Conservation (phyloP, 176 grass and related monocot species). For the sorghum (Sorghum bicolor) region DNA sequence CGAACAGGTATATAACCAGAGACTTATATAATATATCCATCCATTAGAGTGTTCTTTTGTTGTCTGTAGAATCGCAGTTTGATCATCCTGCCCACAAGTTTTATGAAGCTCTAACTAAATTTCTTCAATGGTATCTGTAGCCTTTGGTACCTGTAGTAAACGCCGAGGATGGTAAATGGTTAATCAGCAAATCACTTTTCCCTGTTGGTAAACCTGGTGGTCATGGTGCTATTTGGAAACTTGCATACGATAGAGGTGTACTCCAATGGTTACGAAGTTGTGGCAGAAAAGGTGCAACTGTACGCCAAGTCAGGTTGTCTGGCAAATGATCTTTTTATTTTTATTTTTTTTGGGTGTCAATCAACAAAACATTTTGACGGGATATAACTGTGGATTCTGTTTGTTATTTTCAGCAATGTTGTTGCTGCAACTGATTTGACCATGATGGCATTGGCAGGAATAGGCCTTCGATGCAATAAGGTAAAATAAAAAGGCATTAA, state of each 20-base stretch:
- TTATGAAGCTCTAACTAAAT: slow-evolving; percentile 7
- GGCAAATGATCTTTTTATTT: background rate
- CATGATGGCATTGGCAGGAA: slow-evolving; percentile 86
- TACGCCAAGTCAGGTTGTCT: slow-evolving; percentile 93
- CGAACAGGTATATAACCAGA: slow-evolving; percentile 61
- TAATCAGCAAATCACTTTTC: slow-evolving; percentile 58
- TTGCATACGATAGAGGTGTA: slow-evolving; percentile 80
- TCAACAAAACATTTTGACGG: background rate
- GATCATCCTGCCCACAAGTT: background rate
- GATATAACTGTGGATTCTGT: slow-evolving; percentile 12
- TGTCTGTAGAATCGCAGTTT: background rate
- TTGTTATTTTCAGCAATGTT: slow-evolving; percentile 83
- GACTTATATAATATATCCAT: background rate
- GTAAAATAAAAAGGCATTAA: slow-evolving; percentile 26
- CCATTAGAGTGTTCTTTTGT: slow-evolving; percentile 9
- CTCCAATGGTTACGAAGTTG: slow-evolving; percentile 72
- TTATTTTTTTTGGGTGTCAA: background rate
- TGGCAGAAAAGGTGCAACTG: slow-evolving; percentile 92
- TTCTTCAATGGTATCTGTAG: slow-evolving; percentile 42
- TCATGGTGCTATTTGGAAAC: slow-evolving; percentile 97
- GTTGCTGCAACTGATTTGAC: slow-evolving; percentile 96
- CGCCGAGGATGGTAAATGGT: slow-evolving; percentile 83
- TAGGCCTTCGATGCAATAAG: slow-evolving; percentile 78
- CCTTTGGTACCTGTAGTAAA: slow-evolving; percentile 93
- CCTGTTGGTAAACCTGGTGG: slow-evolving; percentile 94